A percentile compares a stretch with the other conserved stretches of the same genome.
phyloP scores from a whole-genome alignment of 179 eudicot species.

The Heliamphora pulchella region DNA sequence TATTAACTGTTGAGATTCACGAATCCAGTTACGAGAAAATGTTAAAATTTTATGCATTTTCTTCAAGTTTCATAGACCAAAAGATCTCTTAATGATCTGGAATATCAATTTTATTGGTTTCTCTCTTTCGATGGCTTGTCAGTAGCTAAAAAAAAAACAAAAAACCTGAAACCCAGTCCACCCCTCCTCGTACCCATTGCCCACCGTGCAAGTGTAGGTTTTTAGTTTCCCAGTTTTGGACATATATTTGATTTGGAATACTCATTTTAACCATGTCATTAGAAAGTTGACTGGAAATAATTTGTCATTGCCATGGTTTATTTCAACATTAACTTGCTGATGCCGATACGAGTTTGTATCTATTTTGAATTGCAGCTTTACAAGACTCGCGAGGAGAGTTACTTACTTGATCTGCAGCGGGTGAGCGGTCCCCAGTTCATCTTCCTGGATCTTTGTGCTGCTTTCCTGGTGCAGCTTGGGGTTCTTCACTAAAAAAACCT shows the following conservation, averaged over 20 bases:
- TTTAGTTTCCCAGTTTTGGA: neutral
- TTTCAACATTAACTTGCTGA: neutral
- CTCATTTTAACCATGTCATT: neutral
- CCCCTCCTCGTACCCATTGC: neutral
- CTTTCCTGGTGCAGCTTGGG: slow-evolving; percentile 29
- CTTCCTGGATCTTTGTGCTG: slow-evolving; percentile 49
- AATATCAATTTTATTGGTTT: neutral
- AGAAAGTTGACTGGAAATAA: neutral
- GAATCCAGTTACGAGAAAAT: neutral
- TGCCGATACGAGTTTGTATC: slow-evolving; percentile 9
- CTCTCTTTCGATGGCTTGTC: neutral
- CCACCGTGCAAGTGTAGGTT: neutral
- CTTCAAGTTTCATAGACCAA: neutral
- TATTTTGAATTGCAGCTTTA: slow-evolving; percentile 33
- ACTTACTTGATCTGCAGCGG: slow-evolving; percentile 51
- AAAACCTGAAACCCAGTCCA: neutral
- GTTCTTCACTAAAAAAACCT: slow-evolving; percentile 14
- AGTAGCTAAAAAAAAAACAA: neutral
- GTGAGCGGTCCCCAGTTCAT: slow-evolving; percentile 40
- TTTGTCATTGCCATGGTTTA: neutral
- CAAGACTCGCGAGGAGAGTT: slow-evolving; percentile 40
- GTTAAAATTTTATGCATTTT: neutral
- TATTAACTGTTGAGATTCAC: neutral
- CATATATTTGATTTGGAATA: too few relatives aligned
- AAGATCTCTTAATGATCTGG: slow-evolving; percentile 9